Evolutionary conservation across 225 moss, liverwort and hornwort genomes (phyloP).

Genomic region (Asterella californica): DNA sequence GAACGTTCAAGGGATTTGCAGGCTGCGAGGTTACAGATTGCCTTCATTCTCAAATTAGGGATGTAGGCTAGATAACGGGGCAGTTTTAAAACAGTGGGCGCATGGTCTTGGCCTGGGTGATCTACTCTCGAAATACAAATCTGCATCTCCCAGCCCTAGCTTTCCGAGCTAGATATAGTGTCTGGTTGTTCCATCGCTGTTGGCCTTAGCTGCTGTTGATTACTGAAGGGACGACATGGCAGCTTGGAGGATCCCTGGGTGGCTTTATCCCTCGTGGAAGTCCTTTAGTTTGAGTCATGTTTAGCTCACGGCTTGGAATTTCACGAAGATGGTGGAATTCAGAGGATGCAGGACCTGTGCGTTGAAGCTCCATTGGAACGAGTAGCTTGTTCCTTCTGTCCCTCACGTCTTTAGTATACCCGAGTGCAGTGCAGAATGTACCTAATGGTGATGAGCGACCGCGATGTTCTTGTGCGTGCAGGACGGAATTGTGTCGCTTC

Average conservation of each 20-base stretch:
- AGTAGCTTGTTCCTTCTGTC: neutral
- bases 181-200: no score
- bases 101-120: no score
- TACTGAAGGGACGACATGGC: neutral
- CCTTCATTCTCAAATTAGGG: no score
- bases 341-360: neutral
- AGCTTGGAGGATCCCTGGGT: neutral
- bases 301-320: neutral
- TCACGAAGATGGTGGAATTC: neutral
- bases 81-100: no score
- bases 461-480: neutral
- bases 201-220: no score
- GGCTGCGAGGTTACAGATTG: no score
- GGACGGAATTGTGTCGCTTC: slow-evolving; percentile 50
- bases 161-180: no score
- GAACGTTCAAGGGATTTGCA: no score
- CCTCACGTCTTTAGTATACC: neutral
- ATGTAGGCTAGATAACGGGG: no score
- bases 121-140: no score
- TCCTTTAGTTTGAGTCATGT: neutral
- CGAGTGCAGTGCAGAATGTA: neutral
- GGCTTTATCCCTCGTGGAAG: neutral
- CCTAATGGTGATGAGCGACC: neutral
- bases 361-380: neutral
- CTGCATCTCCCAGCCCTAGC: no score